Evolutionary conservation across 2,329 filamentous ascomycete species (phyloP), one percentile per base, ranked within the genome.

Genomic region (Raffaelea arxii): DNA sequence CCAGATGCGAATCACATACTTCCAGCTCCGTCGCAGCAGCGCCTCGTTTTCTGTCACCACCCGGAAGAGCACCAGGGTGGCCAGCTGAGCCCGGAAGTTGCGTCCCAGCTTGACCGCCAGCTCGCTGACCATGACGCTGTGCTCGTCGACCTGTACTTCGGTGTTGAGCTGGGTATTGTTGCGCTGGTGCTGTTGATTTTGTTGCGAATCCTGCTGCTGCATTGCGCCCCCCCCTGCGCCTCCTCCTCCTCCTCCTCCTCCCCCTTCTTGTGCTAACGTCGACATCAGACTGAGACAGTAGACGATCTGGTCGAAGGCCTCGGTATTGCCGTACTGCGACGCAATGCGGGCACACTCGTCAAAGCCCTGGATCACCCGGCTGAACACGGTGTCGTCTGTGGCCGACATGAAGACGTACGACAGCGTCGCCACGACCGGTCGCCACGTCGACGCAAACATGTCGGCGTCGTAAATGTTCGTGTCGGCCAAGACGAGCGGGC

Each of bases 391-490:
- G 62, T 98, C 92, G 59, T 98, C 94, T 0, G 89, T 94, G 16
- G 94, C 94, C 30, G 91, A 97, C 84, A 97, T 94, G 69, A 98
- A 98, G 4, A 98, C 92, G 60, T 97, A 98, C 12, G 92, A 94
- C 46, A 98, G 70, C 0, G 94, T 97, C 4, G 92, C 90, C 32
- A 98, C 77, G 43, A 98, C 89, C 0, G 94, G 91, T 60, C 80
- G 89, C 92, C 94, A 98, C 1, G 90, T 96, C 21, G 89, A 85
- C 48, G 85, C 82, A 62, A 98, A 98, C 87, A 98, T 96, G 60
- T 98, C 90, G 4, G 90, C 87, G 63, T 98, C 94, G 63, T 88
- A 98, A 35, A 94, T 81, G 59, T 96, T 97, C 4, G 91, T 95
- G 54, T 94, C 77, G 61, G 89, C 94, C 25, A 91, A 71, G 27